A percentile compares a stretch with the other conserved stretches of the same genome.
These are phyloP conservation scores for Biscutella laevigata DNA, from an alignment of 441 rosid species.

Conservation along the genomic window DNA sequence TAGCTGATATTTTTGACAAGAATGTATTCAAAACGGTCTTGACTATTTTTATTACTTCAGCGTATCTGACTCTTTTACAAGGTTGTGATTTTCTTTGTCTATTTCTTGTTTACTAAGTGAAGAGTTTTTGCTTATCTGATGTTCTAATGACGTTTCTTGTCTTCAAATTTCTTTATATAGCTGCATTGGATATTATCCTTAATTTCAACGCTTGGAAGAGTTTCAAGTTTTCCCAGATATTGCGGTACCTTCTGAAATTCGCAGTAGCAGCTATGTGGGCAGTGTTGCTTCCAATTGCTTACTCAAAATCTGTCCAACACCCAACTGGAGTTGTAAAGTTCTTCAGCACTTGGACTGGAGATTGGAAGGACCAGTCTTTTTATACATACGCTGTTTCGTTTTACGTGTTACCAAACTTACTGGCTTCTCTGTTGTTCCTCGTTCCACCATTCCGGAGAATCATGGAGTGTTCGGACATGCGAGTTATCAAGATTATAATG, in stretches of 20 bases:
- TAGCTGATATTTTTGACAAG: conserved; percentile 46
- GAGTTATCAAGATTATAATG: conserved; percentile 60
- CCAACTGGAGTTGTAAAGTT: conserved; percentile 68
- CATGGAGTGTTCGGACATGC: conserved; percentile 81
- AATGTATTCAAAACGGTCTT: conserved; percentile 61
- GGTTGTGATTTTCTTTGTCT: conserved; percentile 38
- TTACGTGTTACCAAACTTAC: conserved; percentile 66
- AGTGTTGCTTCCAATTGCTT: conserved; percentile 75
- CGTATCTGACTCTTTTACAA: conserved; percentile 76
- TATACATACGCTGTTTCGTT: conserved; percentile 65
- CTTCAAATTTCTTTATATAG: conserved; percentile 34
- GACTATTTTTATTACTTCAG: conserved; percentile 78
- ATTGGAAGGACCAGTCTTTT: conserved; percentile 64
- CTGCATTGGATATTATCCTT: conserved; percentile 76
- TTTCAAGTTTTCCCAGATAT: conserved; percentile 67
- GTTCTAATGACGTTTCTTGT: conserved; percentile 15
- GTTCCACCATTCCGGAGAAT: conserved; percentile 68
- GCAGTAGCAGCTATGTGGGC: conserved; percentile 81
- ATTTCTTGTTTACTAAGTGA: background rate
- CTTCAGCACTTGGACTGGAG: conserved; percentile 55
- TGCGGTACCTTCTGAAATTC: conserved; percentile 76
- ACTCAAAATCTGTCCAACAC: conserved; percentile 63
- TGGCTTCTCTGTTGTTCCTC: conserved; percentile 69
- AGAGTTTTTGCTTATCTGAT: background rate
- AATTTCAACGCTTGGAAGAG: conserved; percentile 83